Evolutionary conservation across 306 rosid species (phyloP).

Genomic region (Adenanthera pavonina): DNA sequence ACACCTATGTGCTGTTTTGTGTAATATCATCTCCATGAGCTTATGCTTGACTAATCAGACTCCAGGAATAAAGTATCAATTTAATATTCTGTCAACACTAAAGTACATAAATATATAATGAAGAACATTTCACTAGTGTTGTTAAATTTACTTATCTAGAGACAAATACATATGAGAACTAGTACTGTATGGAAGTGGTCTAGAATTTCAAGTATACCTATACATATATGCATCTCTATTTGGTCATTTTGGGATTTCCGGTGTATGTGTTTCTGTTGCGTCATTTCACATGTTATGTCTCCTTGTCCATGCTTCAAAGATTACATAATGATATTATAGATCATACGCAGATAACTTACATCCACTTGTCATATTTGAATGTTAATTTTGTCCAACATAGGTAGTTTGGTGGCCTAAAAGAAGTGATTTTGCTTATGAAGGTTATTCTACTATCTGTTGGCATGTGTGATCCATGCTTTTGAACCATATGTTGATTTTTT

Average conservation of each 20-base stretch:
- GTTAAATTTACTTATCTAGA: neutral
- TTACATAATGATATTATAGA: neutral
- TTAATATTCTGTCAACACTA: neutral
- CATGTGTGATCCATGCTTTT: slow-evolving; percentile 6
- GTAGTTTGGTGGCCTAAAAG: slow-evolving; percentile 1
- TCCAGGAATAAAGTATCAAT: neutral
- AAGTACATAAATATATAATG: neutral
- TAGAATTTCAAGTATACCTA: neutral
- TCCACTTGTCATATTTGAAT: neutral
- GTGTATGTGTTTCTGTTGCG: neutral
- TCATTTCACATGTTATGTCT: neutral
- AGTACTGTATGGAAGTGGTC: neutral
- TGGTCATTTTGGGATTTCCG: neutral
- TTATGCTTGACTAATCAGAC: neutral
- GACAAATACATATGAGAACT: neutral
- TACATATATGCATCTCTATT: neutral
- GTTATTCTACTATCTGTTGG: slow-evolving; percentile 4
- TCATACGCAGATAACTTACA: neutral
- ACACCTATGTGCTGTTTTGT: neutral
- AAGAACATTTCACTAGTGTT: neutral
- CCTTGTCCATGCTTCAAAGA: slow-evolving; percentile 7
- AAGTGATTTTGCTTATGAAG: slow-evolving; percentile 1
- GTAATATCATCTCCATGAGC: neutral
- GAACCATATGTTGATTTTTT: slow-evolving; percentile 4
- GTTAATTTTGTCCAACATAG: slow-evolving; percentile 5